Evolutionary conservation across 495 filamentous ascomycete species (phyloP), one percentile per base, ranked within the genome.

Genomic region (Aspergillus wentii): DNA sequence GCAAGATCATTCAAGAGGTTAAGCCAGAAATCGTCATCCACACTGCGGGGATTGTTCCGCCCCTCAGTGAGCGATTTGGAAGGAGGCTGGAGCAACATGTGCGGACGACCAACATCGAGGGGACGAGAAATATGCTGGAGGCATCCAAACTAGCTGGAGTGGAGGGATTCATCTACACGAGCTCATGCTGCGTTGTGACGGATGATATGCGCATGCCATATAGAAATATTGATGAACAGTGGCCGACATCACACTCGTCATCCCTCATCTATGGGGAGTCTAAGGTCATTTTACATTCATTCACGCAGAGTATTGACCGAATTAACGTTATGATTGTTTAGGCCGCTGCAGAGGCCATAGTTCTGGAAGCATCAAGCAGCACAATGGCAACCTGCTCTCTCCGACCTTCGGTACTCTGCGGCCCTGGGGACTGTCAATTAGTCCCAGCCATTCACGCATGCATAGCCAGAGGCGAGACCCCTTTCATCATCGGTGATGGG

Each of bases 221-320:
- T 52, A 55, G 45, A 9, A 76, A 81, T 48, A 69, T 76, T 39
- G 62, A 76, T 44, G 77, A 80, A 51, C 48, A 31, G 16, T 72
- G 74, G 59, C 72, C 72, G 14, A 66, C 59, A 1, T 66, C 71
- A 11, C n/a, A n/a, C n/a, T 49, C 42, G 21, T 63, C 52, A 15
- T 77, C 63, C 1, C 59, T 75, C 33, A 68, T 75, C 21, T 83
- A 83, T 48, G 75, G 76, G 16, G 71, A 77, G 44, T 77, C 73
- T 17, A 81, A 80, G 66, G 76, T 74, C 40, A 32, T 43, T 38
- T 29, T 30, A 4, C 38, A 13, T 8, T 36, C 28, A 31, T 29
- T 21, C 22, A 31, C n/a, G n/a, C n/a, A n/a, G n/a, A n/a, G n/a
- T n/a, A n/a, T n/a, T n/a, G n/a, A n/a, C n/a, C n/a, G n/a, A n/a